Evolutionary conservation across 352 stramenopile species (phyloP), one percentile per base, ranked within the genome.

Genomic region (Phytophthora pseudosyringae): DNA sequence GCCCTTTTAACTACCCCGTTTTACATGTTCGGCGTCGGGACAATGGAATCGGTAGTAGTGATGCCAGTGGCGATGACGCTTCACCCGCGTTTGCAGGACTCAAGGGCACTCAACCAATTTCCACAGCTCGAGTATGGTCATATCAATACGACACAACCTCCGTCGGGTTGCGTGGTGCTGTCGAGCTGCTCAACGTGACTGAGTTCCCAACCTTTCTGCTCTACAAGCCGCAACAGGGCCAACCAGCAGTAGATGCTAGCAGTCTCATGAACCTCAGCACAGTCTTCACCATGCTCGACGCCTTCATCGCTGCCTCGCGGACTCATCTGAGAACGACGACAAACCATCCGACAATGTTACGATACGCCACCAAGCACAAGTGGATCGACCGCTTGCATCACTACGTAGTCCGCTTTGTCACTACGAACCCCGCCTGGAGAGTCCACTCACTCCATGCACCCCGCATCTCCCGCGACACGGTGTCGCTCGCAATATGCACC

Each of bases 1-100:
- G 76, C 8, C 78, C 78, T 1, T 88, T 80, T 53, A 73, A 68
- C 21, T 88, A 88, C 33, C 76, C 69, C 0, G 54, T 88, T 16
- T 33, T 58, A 4, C 78, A 87, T 13, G 67, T 87, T 10, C 51
- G 16, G 13, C 57, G 44, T 25, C 10, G 18, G 5, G 33, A 32
- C 25, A 60, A 67, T 29, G 11, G 32, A 32, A 66, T 15, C 21
- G 15, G 18, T 18, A 43, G 36, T 26, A n/a, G 7, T n/a, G 25
- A 3, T 16, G 25, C 5, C 6, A 12, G 7, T 29, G 41, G 16
- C n/a, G 35, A n/a, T n/a, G 12, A 9, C 5, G 5, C 16, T 25
- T 53, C n/a, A 18, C 10, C 31, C 11, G n/a, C n/a, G 2, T 75
- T 71, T 26, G 43, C 29, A 35, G 69, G 61, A 40, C 54, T 55